A percentile compares a stretch with the other conserved stretches of the same genome.
Conservation (phyloP, 495 filamentous ascomycete species). For the Talaromyces liani region DNA sequence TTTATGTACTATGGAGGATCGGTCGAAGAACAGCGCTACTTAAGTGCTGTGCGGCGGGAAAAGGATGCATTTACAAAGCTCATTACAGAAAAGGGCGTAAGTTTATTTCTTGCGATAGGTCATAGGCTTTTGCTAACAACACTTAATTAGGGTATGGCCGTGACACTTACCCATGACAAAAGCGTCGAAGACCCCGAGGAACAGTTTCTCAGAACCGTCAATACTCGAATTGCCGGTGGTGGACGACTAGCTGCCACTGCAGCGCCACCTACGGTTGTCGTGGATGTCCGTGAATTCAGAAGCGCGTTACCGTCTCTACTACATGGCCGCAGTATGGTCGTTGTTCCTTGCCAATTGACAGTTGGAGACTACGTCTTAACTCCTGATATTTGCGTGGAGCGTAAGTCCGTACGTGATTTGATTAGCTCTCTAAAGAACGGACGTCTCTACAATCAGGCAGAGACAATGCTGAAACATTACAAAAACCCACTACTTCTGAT, state of each 20-base stretch:
- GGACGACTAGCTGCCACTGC: constrained; percentile 82
- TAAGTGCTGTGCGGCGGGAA: constrained; percentile 80
- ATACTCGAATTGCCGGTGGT: constrained; percentile 93
- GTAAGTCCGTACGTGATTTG: constrained; percentile 85
- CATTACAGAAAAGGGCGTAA: constrained; percentile 80
- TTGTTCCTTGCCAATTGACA: constrained; percentile 90
- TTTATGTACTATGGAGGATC: constrained; percentile 94
- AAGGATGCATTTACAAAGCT: constrained; percentile 93
- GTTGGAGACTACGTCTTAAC: constrained; percentile 95
- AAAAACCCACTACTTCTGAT: constrained; percentile 85
- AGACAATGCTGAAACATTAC: constrained; percentile 92
- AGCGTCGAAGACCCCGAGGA: constrained; percentile 81
- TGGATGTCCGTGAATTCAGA: constrained; percentile 93
- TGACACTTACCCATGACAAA: constrained; percentile 71
- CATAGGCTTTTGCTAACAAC: constrained; percentile 10
- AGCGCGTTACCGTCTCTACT: constrained; percentile 86
- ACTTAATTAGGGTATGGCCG: constrained; percentile 59
- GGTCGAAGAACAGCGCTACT: constrained; percentile 93
- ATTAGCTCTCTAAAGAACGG: constrained; percentile 88
- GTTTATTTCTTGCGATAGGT: constrained; percentile 1
- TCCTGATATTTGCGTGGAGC: constrained; percentile 85
- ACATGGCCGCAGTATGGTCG: constrained; percentile 75
- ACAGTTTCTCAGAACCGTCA: constrained; percentile 87
- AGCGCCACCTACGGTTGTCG: constrained; percentile 84
- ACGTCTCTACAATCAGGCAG: constrained; percentile 83